Evolutionary conservation across 177 flowering plant genomes (phyloP).

Genomic region (Telopea speciosissima): DNA sequence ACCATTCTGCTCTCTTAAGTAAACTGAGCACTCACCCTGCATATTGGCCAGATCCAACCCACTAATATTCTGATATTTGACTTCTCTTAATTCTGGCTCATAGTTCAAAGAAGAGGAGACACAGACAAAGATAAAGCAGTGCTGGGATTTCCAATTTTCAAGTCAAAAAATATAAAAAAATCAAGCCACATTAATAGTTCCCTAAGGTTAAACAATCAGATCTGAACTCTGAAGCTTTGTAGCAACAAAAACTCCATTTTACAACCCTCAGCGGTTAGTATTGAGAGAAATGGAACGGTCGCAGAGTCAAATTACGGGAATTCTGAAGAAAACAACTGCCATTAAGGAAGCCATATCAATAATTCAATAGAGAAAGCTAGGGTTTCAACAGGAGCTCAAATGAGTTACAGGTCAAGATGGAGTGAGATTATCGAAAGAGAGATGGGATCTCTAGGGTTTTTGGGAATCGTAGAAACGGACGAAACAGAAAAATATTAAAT

Average conservation of each 20-base stretch:
- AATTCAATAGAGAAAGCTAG: not conserved
- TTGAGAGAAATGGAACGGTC: not conserved
- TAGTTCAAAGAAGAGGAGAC: not conserved
- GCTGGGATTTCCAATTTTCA: not conserved
- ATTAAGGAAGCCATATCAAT: not conserved
- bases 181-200: not conserved
- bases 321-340: not conserved
- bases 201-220: not conserved
- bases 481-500: no score
- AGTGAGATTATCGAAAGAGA: no score
- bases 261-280: no score
- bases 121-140: not conserved
- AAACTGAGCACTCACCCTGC: no score
- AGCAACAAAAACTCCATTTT: constrained; percentile 2
- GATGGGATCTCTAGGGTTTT: not conserved
- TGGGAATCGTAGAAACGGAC: not conserved
- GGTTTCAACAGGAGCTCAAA: constrained; percentile 4
- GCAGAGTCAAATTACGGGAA: no score
- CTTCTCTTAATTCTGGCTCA: not conserved
- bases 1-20: no score
- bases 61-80: no score
- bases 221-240: constrained; percentile 7
- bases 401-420: not conserved
- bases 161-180: not conserved
- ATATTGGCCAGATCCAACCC: no score